Evolutionary conservation across 1,284 basidiomycete species (phyloP), one percentile per base, ranked within the genome.

Genomic region (Wallemia ichthyophaga): DNA sequence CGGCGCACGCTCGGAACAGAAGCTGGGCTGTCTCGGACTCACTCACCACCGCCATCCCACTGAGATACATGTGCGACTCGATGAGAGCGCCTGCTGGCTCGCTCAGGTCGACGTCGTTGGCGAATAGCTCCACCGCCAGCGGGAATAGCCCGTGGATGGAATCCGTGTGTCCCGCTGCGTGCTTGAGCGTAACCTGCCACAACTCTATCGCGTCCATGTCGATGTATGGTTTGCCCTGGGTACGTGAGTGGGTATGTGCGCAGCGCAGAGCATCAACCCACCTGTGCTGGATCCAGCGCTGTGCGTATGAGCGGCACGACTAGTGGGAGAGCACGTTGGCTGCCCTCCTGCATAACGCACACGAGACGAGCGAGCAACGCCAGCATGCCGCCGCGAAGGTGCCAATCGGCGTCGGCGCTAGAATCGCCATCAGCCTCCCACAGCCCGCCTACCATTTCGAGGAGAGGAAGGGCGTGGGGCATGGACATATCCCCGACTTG

Each of bases 1-100:
- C 37, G 5, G 11, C 5, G 9, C 7, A 3, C n/a, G 37, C 37
- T 11, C 37, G 7, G n/a, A 48, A 48, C 5, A 48, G 37, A 17
- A n/a, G n/a, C n/a, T n/a, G n/a, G n/a, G n/a, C n/a, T n/a, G 37
- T 5, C n/a, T 13, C 13, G n/a, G 37, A 48, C 3, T 17, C 7
- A 3, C n/a, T 5, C 25, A 27, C 9, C 19, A 56, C 9, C 19
- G 25, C 55, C 15, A 23, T 25, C 55, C 25, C 55, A n/a, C n/a
- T n/a, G 2, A 86, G 72, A 9, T 91, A 68, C 60, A 85, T 71
- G 68, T 89, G 91, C 1, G 83, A 83, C 66, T 87, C 83, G n/a
- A 85, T 65, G 33, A 91, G 58, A 71, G 70, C 9, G 78, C 76
- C 25, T 80, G 73, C 61, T 74, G 79, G n/a, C 78, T 77, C 19